phyloP scores from a whole-genome alignment of 1,284 basidiomycete genomes.

The Ustilago crameri region DNA sequence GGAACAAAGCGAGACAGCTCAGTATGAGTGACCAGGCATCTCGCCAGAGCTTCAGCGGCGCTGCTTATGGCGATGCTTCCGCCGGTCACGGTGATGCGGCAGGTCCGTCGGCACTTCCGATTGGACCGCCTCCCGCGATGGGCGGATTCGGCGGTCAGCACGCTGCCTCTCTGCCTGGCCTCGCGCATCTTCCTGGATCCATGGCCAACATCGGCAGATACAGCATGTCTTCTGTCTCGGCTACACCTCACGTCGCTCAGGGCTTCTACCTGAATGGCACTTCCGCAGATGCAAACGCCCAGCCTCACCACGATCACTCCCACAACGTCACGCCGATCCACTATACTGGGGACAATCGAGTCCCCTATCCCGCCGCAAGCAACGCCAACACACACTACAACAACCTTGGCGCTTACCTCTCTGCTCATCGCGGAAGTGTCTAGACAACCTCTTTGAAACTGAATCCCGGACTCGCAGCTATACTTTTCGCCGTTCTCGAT shows the following conservation, averaged over 20 bases:
- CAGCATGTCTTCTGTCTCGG: slow-evolving; percentile 44
- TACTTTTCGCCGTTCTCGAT: background rate
- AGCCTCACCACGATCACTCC: slow-evolving; percentile 10
- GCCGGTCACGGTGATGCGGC: slow-evolving; percentile 3
- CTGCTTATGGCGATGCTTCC: slow-evolving; percentile 8
- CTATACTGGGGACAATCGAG: slow-evolving; percentile 13
- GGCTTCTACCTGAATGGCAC: slow-evolving; percentile 17
- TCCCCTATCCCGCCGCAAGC: slow-evolving; percentile 12
- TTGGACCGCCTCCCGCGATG: slow-evolving; percentile 24
- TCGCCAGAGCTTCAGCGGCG: slow-evolving; percentile 21
- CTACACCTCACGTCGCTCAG: slow-evolving; percentile 12
- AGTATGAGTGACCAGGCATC: slow-evolving; percentile 16
- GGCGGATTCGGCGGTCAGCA: slow-evolving; percentile 18
- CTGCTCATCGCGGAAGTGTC: slow-evolving; percentile 53
- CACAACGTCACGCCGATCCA: slow-evolving; percentile 21
- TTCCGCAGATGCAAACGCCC: slow-evolving; percentile 8
- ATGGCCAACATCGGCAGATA: slow-evolving; percentile 34
- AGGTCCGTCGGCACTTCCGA: slow-evolving; percentile 16
- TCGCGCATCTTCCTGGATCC: slow-evolving; percentile 18
- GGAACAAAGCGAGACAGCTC: slow-evolving; percentile 38
- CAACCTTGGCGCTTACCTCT: slow-evolving; percentile 52
- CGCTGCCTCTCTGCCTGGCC: slow-evolving; percentile 12
- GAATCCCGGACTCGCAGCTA: background rate
- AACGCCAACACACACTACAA: slow-evolving; percentile 13
- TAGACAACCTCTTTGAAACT: background rate